Percentiles rank a stretch among this genome's conserved stretches.
These are phyloP conservation scores for Bipolaris victoriae DNA, from an alignment of 2,329 filamentous ascomycete genomes.

Conservation along the genomic window DNA sequence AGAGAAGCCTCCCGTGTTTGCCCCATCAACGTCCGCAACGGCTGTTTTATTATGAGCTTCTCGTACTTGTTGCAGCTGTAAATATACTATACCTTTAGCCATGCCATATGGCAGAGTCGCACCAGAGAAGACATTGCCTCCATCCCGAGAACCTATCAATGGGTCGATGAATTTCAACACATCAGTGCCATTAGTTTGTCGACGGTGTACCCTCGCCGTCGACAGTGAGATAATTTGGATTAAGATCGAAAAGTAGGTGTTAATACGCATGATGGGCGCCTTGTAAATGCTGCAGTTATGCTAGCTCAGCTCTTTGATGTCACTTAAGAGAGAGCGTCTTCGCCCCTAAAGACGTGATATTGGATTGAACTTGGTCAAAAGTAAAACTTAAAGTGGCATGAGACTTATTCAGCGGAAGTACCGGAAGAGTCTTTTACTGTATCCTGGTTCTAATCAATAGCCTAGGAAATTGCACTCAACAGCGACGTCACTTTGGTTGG, in stretches of 20 bases:
- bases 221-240: slow-evolving; percentile 2
- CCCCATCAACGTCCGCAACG: slow-evolving; percentile 56
- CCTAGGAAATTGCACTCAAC: neutral
- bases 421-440: neutral
- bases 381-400: neutral
- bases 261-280: slow-evolving; percentile 2
- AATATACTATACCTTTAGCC: slow-evolving; percentile 48
- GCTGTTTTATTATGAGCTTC: slow-evolving; percentile 54
- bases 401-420: neutral
- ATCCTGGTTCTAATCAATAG: neutral
- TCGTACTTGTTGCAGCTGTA: neutral
- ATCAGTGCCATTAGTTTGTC: slow-evolving; percentile 23
- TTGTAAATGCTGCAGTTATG: neutral
- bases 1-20: slow-evolving; percentile 64
- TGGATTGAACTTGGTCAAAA: neutral
- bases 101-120: slow-evolving; percentile 56
- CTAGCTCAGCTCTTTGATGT: neutral
- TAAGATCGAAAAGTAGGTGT: neutral
- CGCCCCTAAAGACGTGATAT: neutral
- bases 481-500: slow-evolving; percentile 27
- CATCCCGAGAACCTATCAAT: slow-evolving; percentile 53
- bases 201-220: neutral
- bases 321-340: neutral
- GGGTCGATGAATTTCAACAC: slow-evolving; percentile 50
- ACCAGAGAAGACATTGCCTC: slow-evolving; percentile 56